A percentile compares a stretch with the other conserved stretches of the same genome.
These are phyloP conservation scores for Caryocar brasiliense DNA, from an alignment of 441 rosid genomes.

Conservation along the genomic window DNA sequence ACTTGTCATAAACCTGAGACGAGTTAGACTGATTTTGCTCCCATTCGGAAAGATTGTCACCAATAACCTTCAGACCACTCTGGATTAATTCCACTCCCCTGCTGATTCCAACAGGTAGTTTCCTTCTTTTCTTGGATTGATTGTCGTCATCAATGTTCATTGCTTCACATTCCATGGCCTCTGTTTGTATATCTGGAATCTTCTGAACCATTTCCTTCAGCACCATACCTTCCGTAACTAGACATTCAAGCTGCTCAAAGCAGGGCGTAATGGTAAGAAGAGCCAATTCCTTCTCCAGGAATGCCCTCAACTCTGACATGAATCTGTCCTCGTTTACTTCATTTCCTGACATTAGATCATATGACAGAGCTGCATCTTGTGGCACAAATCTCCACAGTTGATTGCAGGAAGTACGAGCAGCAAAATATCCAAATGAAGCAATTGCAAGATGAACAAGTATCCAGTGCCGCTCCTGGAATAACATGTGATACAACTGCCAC, in stretches of 20 bases:
- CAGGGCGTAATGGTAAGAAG: slow-evolving; percentile 29
- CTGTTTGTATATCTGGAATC: slow-evolving; percentile 13
- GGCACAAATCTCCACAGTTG: slow-evolving; percentile 86
- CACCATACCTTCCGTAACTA: slow-evolving; percentile 43
- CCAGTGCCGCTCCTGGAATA: slow-evolving; percentile 73
- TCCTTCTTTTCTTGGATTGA: slow-evolving; percentile 59
- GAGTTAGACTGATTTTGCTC: slow-evolving; percentile 30
- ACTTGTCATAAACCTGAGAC: slow-evolving; percentile 43
- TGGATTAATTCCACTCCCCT: slow-evolving; percentile 67
- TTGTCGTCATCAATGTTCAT: slow-evolving; percentile 26
- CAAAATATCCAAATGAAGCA: slow-evolving; percentile 69
- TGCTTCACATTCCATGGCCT: slow-evolving; percentile 15
- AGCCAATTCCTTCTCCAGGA: slow-evolving; percentile 71
- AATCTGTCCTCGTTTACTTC: slow-evolving; percentile 55
- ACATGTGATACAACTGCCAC: slow-evolving; percentile 70
- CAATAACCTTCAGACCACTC: slow-evolving; percentile 58
- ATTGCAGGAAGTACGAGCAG: slow-evolving; percentile 67
- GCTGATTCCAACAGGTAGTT: slow-evolving; percentile 62
- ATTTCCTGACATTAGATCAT: slow-evolving; percentile 43
- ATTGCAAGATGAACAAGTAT: slow-evolving; percentile 62
- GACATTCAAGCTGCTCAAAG: slow-evolving; percentile 39
- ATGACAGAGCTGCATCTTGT: slow-evolving; percentile 69
- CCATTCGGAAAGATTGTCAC: slow-evolving; percentile 56
- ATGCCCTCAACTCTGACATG: slow-evolving; percentile 65
- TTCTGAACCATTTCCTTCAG: slow-evolving; percentile 37